Conservation (phyloP, 2,329 filamentous ascomycete genomes). For the Lomentospora prolificans region DNA sequence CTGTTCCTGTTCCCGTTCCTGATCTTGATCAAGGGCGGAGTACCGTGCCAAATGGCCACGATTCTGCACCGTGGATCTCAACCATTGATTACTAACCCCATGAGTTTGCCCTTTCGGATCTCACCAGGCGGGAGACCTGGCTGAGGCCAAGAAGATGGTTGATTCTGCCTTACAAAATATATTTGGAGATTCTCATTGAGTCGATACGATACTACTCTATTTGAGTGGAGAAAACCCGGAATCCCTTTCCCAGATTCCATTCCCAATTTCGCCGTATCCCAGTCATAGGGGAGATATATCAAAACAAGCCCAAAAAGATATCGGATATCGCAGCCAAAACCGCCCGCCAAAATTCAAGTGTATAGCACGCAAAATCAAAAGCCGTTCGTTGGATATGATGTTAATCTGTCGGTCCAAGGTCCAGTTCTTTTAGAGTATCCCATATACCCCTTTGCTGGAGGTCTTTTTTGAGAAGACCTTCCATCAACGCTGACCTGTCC, state of each 20-base stretch:
- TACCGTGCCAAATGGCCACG: background rate
- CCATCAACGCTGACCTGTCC: constrained; percentile 14
- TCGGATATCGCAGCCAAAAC: background rate
- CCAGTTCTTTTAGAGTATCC: background rate
- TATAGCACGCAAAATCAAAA: no score
- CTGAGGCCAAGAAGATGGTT: no score
- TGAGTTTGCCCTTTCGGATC: background rate
- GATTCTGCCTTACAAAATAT: no score
- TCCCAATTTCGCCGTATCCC: background rate
- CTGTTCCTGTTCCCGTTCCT: background rate
- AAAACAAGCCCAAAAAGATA: background rate
- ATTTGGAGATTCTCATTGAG: no score
- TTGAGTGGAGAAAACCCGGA: background rate
- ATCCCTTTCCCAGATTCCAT: background rate
- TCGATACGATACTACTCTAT: no score
- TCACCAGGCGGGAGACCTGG: no score
- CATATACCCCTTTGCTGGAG: constrained; percentile 11
- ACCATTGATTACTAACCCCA: background rate
- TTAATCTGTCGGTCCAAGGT: background rate
- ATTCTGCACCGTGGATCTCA: background rate
- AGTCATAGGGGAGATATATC: background rate
- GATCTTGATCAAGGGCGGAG: background rate
- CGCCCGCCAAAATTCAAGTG: background rate
- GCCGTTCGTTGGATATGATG: no score
- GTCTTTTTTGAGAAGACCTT: constrained; percentile 13